A percentile compares a stretch with the other conserved stretches of the same genome.
These are phyloP conservation scores for Trichomonascaceae sp. DNA, from an alignment of 1,139 yeast genomes.

Conservation along the genomic window DNA sequence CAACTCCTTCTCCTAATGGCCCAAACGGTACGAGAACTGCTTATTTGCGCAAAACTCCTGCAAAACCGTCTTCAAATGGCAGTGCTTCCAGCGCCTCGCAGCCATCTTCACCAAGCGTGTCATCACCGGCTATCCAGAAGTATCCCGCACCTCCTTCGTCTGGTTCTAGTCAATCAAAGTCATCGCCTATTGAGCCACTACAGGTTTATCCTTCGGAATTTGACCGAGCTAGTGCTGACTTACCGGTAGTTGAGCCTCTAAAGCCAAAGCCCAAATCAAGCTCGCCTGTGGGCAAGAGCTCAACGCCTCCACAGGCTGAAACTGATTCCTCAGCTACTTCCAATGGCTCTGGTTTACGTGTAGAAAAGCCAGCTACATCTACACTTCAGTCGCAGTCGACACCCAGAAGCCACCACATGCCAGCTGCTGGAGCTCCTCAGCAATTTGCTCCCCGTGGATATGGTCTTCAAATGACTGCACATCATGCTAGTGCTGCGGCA, in stretches of 20 bases:
- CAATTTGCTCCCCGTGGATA: conserved; percentile 6
- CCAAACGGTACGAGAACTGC: not conserved
- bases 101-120: not conserved
- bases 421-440: conserved; percentile 13
- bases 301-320: conserved; percentile 4
- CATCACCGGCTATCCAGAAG: not conserved
- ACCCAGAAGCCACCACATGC: conserved; percentile 15
- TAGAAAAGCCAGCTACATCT: conserved; percentile 10
- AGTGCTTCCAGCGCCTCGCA: conserved; percentile 1
- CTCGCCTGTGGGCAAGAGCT: conserved; percentile 2
- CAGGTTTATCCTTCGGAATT: conserved; percentile 8
- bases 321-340: conserved; percentile 5
- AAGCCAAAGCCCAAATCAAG: conserved; percentile 14
- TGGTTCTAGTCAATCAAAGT: conserved; percentile 1
- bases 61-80: not conserved
- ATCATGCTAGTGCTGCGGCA: conserved; percentile 16
- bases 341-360: conserved; percentile 6
- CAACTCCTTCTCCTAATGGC: conserved; percentile 8
- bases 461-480: conserved; percentile 8
- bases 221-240: conserved; percentile 3
- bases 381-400: not conserved
- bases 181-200: conserved; percentile 11
- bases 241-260: conserved; percentile 16
- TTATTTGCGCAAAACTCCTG: conserved; percentile 7
- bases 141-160: conserved; percentile 9